Conservation (phyloP, 805 yeast genomes). For the Myxozyma mucilagina region DNA sequence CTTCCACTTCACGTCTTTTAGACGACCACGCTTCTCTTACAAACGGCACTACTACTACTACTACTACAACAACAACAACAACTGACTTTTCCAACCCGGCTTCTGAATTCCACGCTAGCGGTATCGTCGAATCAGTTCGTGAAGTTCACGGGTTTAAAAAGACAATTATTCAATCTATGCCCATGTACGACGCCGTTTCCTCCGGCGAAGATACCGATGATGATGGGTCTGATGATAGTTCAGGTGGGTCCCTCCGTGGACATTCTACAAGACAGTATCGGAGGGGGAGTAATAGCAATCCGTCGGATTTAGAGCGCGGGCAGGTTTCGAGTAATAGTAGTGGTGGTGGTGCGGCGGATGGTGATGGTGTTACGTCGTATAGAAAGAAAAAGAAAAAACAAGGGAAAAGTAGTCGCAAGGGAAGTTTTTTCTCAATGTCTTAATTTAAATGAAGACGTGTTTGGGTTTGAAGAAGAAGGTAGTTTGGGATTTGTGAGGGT, state of each 20-base stretch:
- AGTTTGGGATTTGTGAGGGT: no score
- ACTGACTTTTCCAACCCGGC: no score
- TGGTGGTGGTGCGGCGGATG: not conserved
- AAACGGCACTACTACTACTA: not conserved
- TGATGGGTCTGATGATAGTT: conserved; percentile 7
- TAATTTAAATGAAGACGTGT: no score
- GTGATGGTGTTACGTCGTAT: conserved; percentile 6
- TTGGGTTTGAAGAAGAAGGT: no score
- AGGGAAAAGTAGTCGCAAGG: conserved; percentile 1
- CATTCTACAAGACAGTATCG: not conserved
- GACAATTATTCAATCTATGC: conserved; percentile 64
- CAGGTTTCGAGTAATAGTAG: no score
- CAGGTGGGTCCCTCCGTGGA: not conserved
- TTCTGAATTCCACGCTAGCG: conserved; percentile 47
- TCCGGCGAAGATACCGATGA: not conserved
- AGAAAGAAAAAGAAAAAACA: conserved; percentile 6
- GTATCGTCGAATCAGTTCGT: conserved; percentile 79
- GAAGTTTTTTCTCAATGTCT: conserved; percentile 18
- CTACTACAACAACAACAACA: no score
- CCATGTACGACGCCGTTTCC: conserved; percentile 19
- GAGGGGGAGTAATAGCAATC: not conserved
- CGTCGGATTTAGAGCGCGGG: conserved; percentile 6
- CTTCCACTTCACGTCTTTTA: conserved; percentile 18
- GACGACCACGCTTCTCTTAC: conserved; percentile 4
- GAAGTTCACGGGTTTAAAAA: conserved; percentile 81